Percentiles rank a stretch among this genome's conserved stretches.
phyloP scores from a whole-genome alignment of 371 early-diverging fungal genomes.

The Nosema muscidifuracis region DNA sequence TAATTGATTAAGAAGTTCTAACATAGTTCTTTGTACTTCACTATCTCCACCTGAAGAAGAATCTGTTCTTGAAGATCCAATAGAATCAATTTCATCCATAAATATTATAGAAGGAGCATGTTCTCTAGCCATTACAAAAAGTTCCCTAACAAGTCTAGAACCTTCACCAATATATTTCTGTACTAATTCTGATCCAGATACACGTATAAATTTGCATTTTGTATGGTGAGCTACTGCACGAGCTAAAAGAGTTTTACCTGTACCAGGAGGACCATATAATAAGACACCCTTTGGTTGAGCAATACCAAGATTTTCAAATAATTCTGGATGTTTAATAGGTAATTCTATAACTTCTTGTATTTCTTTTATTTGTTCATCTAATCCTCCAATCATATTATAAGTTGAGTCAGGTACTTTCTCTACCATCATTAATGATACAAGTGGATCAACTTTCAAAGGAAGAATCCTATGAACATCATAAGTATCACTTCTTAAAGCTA shows the following conservation, averaged over 20 bases:
- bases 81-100: slow-evolving; percentile 95
- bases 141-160: slow-evolving; percentile 66
- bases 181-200: slow-evolving; percentile 87
- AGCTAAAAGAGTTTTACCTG: slow-evolving; percentile 92
- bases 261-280: slow-evolving; percentile 94
- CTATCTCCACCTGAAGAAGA: slow-evolving; percentile 98
- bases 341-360: slow-evolving; percentile 93
- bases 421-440: slow-evolving; percentile 60
- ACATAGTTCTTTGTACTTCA: slow-evolving; percentile 96
- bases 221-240: slow-evolving; percentile 89
- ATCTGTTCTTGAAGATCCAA: slow-evolving; percentile 96
- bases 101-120: slow-evolving; percentile 82
- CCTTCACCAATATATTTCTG: slow-evolving; percentile 86
- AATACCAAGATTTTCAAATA: slow-evolving; percentile 85
- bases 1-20: slow-evolving; percentile 98
- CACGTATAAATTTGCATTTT: slow-evolving; percentile 70
- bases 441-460: slow-evolving; percentile 64
- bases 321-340: slow-evolving; percentile 86
- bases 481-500: slow-evolving; percentile 94
- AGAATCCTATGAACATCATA: slow-evolving; percentile 72
- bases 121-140: slow-evolving; percentile 67
- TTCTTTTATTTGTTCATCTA: slow-evolving; percentile 85
- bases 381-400: slow-evolving; percentile 97
- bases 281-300: slow-evolving; percentile 88
- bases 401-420: slow-evolving; percentile 65